These are phyloP conservation scores for Clonostachys solani DNA, from an alignment of 2,329 filamentous ascomycete species.

Conservation along the genomic window DNA sequence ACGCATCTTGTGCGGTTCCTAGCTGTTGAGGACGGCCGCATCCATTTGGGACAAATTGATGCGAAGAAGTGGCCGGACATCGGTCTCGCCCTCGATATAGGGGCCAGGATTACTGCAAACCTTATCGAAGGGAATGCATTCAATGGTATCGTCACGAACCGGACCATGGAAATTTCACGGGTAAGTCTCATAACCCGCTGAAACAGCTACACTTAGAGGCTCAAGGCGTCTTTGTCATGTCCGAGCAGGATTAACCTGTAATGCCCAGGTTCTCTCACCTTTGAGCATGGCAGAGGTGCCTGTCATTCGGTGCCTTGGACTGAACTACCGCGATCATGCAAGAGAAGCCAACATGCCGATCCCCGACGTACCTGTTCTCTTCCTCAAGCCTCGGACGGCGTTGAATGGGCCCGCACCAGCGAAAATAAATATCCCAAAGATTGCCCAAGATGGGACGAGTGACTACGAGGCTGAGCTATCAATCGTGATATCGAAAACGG, in stretches of 20 bases:
- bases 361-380: constrained; percentile 25
- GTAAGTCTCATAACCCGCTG: not conserved
- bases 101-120: not conserved
- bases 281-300: constrained; percentile 24
- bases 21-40: constrained; percentile 30
- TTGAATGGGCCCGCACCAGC: constrained; percentile 22
- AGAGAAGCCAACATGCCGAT: constrained; percentile 27
- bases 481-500: constrained; percentile 31
- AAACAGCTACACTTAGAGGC: not conserved
- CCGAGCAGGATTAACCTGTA: too few species aligned
- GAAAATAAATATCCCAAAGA: constrained; percentile 19
- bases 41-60: constrained; percentile 31
- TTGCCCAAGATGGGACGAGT: constrained; percentile 25
- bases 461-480: constrained; percentile 35
- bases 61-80: constrained; percentile 16
- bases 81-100: constrained; percentile 3
- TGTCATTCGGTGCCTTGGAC: constrained; percentile 37
- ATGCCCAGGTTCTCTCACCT: constrained; percentile 26
- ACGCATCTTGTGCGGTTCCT: constrained; percentile 34
- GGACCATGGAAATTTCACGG: not conserved
- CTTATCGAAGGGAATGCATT: not conserved
- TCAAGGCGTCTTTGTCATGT: too few species aligned
- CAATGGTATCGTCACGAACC: not conserved
- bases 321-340: constrained; percentile 38
- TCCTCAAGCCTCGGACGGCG: constrained; percentile 30